Evolutionary conservation across 2,329 filamentous ascomycete species (phyloP).

Genomic region (Aureobasidium uvarum): DNA sequence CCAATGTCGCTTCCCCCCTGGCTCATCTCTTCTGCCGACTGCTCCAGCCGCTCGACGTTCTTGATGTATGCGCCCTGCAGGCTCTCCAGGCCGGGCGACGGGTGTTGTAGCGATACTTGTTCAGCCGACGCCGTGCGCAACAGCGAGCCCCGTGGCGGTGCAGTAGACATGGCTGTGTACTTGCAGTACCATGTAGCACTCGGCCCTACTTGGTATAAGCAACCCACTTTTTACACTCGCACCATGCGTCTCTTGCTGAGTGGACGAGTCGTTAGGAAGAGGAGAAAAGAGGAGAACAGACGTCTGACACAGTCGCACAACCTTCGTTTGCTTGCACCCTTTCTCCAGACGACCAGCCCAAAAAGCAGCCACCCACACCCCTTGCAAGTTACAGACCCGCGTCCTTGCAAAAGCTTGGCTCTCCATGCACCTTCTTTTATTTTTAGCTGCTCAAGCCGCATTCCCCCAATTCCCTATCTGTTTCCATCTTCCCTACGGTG

Average conservation of each 20-base stretch:
- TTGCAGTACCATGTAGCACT: background rate
- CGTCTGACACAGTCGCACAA: constrained; percentile 6
- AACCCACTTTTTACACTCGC: background rate
- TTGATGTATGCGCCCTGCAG: constrained; percentile 35
- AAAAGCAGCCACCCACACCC: constrained; percentile 18
- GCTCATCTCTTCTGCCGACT: constrained; percentile 71
- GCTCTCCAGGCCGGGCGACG: constrained; percentile 27
- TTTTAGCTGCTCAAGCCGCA: constrained; percentile 12
- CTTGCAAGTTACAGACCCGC: background rate
- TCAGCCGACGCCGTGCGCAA: constrained; percentile 30
- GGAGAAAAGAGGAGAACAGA: background rate
- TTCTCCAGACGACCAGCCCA: background rate
- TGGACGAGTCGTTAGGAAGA: background rate
- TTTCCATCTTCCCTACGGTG: background rate
- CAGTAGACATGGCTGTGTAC: constrained; percentile 4
- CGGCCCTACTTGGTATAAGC: background rate
- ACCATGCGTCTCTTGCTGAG: background rate
- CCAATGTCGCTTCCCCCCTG: constrained; percentile 71
- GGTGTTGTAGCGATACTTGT: constrained; percentile 27
- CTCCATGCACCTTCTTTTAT: constrained; percentile 3
- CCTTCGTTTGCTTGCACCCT: constrained; percentile 3
- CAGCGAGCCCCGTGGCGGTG: constrained; percentile 18
- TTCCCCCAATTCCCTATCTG: background rate
- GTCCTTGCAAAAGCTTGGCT: constrained; percentile 11
- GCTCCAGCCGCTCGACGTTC: constrained; percentile 72